These are phyloP conservation scores for Graphiopsis chlorocephala DNA, from an alignment of 2,329 filamentous ascomycete species.

Conservation along the genomic window DNA sequence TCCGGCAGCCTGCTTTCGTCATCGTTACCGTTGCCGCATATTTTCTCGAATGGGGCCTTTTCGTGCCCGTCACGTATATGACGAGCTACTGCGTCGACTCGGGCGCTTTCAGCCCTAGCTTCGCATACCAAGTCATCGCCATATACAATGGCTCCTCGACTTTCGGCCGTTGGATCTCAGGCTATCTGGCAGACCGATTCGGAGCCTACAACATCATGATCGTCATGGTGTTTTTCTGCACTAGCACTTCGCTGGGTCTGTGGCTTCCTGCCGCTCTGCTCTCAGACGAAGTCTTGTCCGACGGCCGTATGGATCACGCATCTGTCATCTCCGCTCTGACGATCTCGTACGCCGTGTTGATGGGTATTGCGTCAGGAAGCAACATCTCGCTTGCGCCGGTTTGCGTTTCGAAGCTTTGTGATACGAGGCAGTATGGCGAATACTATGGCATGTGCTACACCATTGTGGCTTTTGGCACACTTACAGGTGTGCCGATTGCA, in stretches of 20 bases:
- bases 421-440: conserved; percentile 40
- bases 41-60: conserved; percentile 47
- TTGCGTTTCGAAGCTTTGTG: conserved; percentile 48
- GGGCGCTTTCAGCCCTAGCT: conserved; percentile 58
- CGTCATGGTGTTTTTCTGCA: conserved; percentile 58
- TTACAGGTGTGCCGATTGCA: conserved; percentile 35
- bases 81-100: conserved; percentile 65
- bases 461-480: conserved; percentile 26
- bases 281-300: conserved; percentile 27
- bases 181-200: conserved; percentile 71
- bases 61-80: conserved; percentile 73
- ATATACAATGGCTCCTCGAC: conserved; percentile 76
- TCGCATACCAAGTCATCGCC: conserved; percentile 71
- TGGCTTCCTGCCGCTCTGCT: conserved; percentile 60
- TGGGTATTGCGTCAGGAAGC: conserved; percentile 38
- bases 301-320: neutral
- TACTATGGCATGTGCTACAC: conserved; percentile 28
- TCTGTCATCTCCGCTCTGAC: conserved; percentile 26
- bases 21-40: conserved; percentile 40
- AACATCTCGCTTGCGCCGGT: conserved; percentile 41
- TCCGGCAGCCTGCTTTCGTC: conserved; percentile 40
- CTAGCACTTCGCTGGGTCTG: conserved; percentile 65
- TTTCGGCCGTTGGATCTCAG: conserved; percentile 72
- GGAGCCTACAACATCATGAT: conserved; percentile 80
- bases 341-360: conserved; percentile 31